Percentiles rank a stretch among this genome's conserved stretches.
Evolutionary conservation across 2,329 filamentous ascomycete species (phyloP).

Genomic region (Calonectria pseudoreteaudii): DNA sequence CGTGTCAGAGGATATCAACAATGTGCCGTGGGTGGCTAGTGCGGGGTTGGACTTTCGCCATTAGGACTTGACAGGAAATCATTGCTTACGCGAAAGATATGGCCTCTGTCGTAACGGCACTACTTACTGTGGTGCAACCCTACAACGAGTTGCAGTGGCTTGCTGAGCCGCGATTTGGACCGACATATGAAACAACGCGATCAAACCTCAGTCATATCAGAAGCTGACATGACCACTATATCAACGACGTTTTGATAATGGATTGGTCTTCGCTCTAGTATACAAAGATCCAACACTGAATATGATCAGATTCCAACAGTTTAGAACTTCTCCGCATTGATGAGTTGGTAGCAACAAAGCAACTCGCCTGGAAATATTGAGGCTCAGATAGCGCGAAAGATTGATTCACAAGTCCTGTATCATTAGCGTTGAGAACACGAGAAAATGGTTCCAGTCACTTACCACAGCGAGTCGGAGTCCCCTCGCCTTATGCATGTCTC

Average conservation of each 20-base stretch:
- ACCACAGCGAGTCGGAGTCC: neutral
- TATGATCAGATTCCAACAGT: too few species aligned
- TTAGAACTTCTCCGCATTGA: neutral
- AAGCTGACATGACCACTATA: neutral
- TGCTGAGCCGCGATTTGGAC: neutral
- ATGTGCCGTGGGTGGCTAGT: neutral
- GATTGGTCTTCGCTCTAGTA: neutral
- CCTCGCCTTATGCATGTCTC: neutral
- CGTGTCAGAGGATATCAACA: neutral
- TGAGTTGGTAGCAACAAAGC: neutral
- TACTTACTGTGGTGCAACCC: neutral
- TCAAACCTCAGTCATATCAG: neutral
- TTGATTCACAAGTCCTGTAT: neutral
- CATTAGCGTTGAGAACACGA: neutral
- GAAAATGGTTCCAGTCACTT: neutral
- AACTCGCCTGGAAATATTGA: neutral
- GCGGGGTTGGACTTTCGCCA: neutral
- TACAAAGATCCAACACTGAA: too few species aligned
- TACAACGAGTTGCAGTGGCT: neutral
- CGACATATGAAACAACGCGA: neutral
- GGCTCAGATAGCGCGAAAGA: neutral
- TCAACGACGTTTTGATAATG: neutral
- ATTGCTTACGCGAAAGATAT: neutral
- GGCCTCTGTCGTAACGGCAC: neutral
- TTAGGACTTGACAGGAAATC: neutral